Percentiles rank a stretch among this genome's conserved stretches.
Conservation (phyloP, 23 red algal genomes). For the Gracilaria gracilis region DNA sequence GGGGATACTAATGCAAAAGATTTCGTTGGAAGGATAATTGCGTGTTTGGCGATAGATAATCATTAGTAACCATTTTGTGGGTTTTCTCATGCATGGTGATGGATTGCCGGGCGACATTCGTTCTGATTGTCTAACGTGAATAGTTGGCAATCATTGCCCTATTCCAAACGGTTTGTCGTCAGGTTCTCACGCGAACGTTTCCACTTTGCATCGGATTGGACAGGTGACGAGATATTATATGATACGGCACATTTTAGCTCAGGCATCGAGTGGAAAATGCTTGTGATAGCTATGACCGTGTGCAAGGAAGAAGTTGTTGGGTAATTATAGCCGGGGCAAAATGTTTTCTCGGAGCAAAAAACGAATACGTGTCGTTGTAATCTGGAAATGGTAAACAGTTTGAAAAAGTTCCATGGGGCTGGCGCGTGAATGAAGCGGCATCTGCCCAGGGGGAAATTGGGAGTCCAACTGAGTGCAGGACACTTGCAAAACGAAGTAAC, state of each 20-base stretch:
- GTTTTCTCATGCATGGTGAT: neutral
- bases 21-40: neutral
- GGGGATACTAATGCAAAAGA: neutral
- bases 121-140: slow-evolving; percentile 13
- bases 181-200: neutral
- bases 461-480: neutral
- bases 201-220: neutral
- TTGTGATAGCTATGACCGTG: neutral
- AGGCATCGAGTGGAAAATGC: too few species aligned
- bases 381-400: too few species aligned
- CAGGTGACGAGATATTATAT: neutral
- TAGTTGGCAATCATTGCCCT: neutral
- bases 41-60: neutral
- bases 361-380: too few species aligned
- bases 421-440: neutral
- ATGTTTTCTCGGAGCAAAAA: too few species aligned
- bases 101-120: neutral
- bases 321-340: neutral
- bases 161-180: neutral
- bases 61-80: neutral
- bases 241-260: too few species aligned
- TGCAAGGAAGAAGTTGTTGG: neutral
- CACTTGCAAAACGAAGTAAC: slow-evolving; percentile 1
- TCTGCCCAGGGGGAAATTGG: neutral
- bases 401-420: neutral